Conservation (phyloP, 495 filamentous ascomycete species). For the Aspergillus coremiiformis region DNA sequence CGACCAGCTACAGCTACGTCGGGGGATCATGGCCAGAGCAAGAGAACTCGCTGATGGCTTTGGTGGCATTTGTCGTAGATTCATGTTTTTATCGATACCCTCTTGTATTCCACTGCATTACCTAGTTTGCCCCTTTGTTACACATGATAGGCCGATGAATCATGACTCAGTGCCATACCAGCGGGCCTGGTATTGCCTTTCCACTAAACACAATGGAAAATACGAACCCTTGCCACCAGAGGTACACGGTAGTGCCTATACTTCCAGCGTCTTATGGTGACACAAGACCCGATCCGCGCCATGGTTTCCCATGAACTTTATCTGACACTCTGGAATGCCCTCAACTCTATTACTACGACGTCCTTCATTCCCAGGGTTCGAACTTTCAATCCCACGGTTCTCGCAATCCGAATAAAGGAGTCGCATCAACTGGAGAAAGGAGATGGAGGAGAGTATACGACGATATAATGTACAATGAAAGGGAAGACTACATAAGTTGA, state of each 20-base stretch:
- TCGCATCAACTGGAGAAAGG: no score
- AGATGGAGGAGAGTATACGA: no score
- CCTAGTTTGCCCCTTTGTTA: neutral
- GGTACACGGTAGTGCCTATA: neutral
- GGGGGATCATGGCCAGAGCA: slow-evolving; percentile 23
- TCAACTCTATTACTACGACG: slow-evolving; percentile 4
- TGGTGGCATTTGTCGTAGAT: neutral
- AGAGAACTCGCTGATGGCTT: slow-evolving; percentile 28
- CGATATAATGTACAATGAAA: no score
- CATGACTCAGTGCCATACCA: neutral
- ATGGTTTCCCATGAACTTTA: neutral
- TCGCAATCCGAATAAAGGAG: neutral
- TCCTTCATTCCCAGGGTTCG: neutral
- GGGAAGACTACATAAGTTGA: no score
- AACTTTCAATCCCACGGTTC: slow-evolving; percentile 54
- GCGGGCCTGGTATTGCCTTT: slow-evolving; percentile 1
- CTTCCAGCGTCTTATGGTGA: neutral
- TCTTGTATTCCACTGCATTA: slow-evolving; percentile 11
- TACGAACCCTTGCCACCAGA: slow-evolving; percentile 1
- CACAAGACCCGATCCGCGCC: slow-evolving; percentile 3
- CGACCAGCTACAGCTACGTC: slow-evolving; percentile 26
- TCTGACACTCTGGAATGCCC: neutral
- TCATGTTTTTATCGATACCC: slow-evolving; percentile 3
- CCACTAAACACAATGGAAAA: neutral
- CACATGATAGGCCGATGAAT: neutral